Conservation (phyloP, 352 stramenopile species). For the Globisporangium solare region DNA sequence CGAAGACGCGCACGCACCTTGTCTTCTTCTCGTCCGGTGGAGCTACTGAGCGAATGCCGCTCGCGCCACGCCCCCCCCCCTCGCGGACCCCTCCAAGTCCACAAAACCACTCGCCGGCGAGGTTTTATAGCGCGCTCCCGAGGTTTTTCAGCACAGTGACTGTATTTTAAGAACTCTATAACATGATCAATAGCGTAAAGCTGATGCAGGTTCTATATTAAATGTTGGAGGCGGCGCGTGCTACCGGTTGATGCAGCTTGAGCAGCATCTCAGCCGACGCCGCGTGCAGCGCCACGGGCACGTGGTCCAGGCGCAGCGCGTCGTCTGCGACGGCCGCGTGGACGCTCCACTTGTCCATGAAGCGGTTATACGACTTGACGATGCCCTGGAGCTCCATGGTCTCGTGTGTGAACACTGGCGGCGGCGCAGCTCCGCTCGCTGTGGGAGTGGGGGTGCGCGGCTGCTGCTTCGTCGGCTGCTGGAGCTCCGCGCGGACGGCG, state of each 20-base stretch:
- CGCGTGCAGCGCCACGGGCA: conserved; percentile 11
- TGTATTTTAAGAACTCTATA: not conserved
- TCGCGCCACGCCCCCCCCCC: not conserved
- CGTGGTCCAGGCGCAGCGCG: conserved; percentile 29
- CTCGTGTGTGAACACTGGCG: conserved; percentile 42
- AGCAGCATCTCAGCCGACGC: conserved; percentile 26
- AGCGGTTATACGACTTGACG: conserved; percentile 61
- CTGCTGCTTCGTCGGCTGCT: not conserved
- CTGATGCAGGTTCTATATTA: not conserved
- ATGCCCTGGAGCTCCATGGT: conserved; percentile 31
- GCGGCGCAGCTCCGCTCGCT: not conserved
- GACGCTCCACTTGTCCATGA: conserved; percentile 61
- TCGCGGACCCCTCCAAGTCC: conserved; percentile 1
- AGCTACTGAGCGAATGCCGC: conserved; percentile 18
- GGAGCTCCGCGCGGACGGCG: conserved; percentile 30
- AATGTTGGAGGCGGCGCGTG: conserved; percentile 1
- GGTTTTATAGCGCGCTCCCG: not conserved
- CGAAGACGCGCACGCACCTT: conserved; percentile 4
- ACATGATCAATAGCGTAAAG: not conserved
- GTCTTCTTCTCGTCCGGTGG: conserved; percentile 14
- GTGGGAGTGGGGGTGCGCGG: too few species aligned
- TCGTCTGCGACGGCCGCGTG: conserved; percentile 20
- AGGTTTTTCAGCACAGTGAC: not conserved
- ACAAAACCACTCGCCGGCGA: conserved; percentile 8
- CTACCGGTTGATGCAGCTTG: conserved; percentile 34